phyloP scores from a whole-genome alignment of 2,329 filamentous ascomycete genomes.

The Fonsecaea multimorphosa region DNA sequence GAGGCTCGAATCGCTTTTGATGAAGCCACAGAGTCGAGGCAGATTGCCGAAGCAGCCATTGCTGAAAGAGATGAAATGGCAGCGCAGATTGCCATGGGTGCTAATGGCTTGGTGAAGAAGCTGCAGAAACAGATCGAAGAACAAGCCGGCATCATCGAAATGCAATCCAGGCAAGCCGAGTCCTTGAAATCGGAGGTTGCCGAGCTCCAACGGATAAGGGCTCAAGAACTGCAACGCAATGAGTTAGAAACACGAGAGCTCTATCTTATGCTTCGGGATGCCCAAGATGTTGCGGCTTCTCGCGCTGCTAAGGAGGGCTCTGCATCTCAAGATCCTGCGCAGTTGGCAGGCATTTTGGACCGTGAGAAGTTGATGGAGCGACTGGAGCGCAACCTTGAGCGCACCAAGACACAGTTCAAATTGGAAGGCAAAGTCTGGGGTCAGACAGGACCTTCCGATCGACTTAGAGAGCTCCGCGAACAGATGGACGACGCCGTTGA shows the following conservation, averaged over 20 bases:
- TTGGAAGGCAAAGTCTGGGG: slow-evolving; percentile 92
- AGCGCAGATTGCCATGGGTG: slow-evolving; percentile 84
- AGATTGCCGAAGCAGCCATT: slow-evolving; percentile 94
- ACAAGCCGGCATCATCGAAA: slow-evolving; percentile 86
- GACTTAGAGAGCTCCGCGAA: slow-evolving; percentile 87
- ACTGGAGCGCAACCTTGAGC: slow-evolving; percentile 91
- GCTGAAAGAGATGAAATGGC: slow-evolving; percentile 96
- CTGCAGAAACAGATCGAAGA: slow-evolving; percentile 93
- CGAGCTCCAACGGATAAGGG: slow-evolving; percentile 81
- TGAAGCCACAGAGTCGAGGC: slow-evolving; percentile 85
- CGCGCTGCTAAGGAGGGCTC: slow-evolving; percentile 70
- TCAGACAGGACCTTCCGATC: slow-evolving; percentile 86
- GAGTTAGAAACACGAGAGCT: slow-evolving; percentile 95
- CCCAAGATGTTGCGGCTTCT: slow-evolving; percentile 92
- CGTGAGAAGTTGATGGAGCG: slow-evolving; percentile 91
- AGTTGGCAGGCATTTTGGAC: slow-evolving; percentile 91
- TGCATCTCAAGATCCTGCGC: slow-evolving; percentile 70
- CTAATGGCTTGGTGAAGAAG: slow-evolving; percentile 90
- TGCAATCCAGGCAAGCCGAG: slow-evolving; percentile 84
- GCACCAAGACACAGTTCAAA: slow-evolving; percentile 97
- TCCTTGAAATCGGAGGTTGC: slow-evolving; percentile 87
- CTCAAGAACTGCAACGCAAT: slow-evolving; percentile 90
- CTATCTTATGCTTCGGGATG: slow-evolving; percentile 97
- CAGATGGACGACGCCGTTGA: slow-evolving; percentile 80
- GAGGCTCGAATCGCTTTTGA: slow-evolving; percentile 91